phyloP scores from a whole-genome alignment of 1,139 yeast genomes.

The Yamadazyma taylorii region DNA sequence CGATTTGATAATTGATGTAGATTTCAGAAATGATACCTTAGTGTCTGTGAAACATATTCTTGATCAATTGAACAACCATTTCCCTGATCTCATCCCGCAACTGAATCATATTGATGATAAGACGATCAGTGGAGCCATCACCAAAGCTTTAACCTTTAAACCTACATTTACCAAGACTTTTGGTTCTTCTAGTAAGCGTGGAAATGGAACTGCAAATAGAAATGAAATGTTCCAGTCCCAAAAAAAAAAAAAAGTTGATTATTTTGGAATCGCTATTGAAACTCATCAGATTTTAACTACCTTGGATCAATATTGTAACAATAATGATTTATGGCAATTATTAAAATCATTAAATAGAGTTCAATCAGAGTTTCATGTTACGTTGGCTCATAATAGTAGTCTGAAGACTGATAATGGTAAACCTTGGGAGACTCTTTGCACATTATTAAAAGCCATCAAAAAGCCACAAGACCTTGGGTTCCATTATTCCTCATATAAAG shows the following conservation, averaged over 20 bases:
- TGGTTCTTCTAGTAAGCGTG: slow-evolving; percentile 25
- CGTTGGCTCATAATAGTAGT: slow-evolving; percentile 59
- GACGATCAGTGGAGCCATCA: slow-evolving; percentile 43
- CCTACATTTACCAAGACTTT: slow-evolving; percentile 51
- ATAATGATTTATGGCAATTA: slow-evolving; percentile 28
- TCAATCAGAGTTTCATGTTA: slow-evolving; percentile 71
- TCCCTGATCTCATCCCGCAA: slow-evolving; percentile 43
- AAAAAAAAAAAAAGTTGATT: slow-evolving; percentile 19
- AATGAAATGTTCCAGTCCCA: slow-evolving; percentile 5
- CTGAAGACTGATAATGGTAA: slow-evolving; percentile 22
- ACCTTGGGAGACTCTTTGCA: slow-evolving; percentile 23
- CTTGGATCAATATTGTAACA: slow-evolving; percentile 11
- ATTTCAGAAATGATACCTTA: slow-evolving; percentile 45
- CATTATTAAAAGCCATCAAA: slow-evolving; percentile 12
- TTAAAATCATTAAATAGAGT: slow-evolving; percentile 36
- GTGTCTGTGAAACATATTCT: slow-evolving; percentile 52
- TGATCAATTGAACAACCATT: slow-evolving; percentile 23
- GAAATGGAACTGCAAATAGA: slow-evolving; percentile 18
- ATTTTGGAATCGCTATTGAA: slow-evolving; percentile 30
- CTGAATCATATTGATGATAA: slow-evolving; percentile 38
- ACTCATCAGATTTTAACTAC: slow-evolving; percentile 8
- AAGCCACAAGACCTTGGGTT: slow-evolving; percentile 11
- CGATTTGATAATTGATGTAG: slow-evolving; percentile 61
- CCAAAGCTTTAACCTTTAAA: slow-evolving; percentile 48
- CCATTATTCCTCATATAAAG: slow-evolving; percentile 21